Evolutionary conservation across 1,284 basidiomycete genomes (phyloP).

Genomic region (Volvariella volvacea): DNA sequence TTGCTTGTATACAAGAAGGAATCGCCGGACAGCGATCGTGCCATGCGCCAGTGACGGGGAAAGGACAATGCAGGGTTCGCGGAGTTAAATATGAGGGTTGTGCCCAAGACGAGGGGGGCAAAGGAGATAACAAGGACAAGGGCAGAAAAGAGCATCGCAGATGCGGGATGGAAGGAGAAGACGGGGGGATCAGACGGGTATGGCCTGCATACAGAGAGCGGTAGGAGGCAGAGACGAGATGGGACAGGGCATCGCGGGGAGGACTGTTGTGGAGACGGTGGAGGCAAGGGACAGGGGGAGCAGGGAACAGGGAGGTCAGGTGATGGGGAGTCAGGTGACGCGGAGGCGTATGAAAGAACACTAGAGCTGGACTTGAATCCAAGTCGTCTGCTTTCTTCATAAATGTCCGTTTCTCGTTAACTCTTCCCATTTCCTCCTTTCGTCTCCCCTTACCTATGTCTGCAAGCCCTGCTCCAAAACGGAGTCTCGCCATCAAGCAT

Average conservation of each 20-base stretch:
- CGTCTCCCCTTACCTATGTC: constrained; percentile 19
- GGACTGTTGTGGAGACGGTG: not conserved
- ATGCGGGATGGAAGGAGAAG: not conserved
- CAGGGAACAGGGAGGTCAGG: too few species aligned
- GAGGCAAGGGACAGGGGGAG: not conserved
- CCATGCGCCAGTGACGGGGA: not conserved
- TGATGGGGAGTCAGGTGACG: too few species aligned
- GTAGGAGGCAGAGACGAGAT: not conserved
- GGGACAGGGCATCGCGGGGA: not conserved
- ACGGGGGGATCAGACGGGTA: too few species aligned
- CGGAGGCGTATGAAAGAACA: too few species aligned
- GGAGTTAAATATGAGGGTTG: not conserved
- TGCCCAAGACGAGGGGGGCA: not conserved
- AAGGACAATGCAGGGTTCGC: not conserved
- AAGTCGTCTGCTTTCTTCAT: too few species aligned
- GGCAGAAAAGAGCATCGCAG: not conserved
- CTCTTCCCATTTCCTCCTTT: too few species aligned
- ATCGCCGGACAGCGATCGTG: not conserved
- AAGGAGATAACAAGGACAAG: too few species aligned
- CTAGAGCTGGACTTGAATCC: too few species aligned
- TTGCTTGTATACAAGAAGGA: not conserved
- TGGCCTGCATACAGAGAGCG: not conserved
- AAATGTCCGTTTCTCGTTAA: too few species aligned
- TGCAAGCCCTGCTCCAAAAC: constrained; percentile 25
- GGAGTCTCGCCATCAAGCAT: constrained; percentile 42